A percentile compares a stretch with the other conserved stretches of the same genome.
Conservation (phyloP, 331 rosid species). For the Spiraea crenata region DNA sequence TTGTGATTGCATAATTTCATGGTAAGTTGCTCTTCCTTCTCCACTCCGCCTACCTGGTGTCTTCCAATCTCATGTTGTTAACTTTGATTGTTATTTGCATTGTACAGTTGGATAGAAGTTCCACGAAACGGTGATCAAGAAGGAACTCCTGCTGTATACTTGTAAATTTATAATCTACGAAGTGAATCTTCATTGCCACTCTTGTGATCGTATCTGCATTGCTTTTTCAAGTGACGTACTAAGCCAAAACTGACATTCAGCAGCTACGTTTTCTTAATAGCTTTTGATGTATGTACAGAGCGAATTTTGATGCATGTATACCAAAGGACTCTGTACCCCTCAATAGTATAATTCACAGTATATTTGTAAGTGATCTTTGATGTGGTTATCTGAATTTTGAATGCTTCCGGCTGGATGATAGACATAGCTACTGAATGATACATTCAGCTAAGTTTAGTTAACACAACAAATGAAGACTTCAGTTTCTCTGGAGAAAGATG, state of each 20-base stretch:
- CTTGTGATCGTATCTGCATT: too few relatives aligned
- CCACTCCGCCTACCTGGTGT: neutral
- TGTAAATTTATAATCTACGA: constrained; percentile 16
- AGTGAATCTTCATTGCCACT: neutral
- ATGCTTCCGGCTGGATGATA: too few relatives aligned
- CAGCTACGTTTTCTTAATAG: neutral
- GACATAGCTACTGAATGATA: too few relatives aligned
- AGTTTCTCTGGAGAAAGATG: too few relatives aligned
- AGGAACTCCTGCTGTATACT: constrained; percentile 10
- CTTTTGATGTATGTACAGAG: too few relatives aligned
- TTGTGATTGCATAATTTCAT: constrained; percentile 63
- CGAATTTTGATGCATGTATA: too few relatives aligned
- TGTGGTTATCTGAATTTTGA: too few relatives aligned
- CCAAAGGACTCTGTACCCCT: too few relatives aligned
- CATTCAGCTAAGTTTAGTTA: too few relatives aligned
- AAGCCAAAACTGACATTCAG: neutral
- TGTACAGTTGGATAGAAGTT: neutral
- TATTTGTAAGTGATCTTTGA: too few relatives aligned
- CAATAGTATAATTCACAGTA: too few relatives aligned
- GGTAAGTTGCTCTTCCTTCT: constrained; percentile 13
- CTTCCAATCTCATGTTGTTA: neutral
- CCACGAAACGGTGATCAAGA: neutral
- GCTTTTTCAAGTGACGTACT: neutral
- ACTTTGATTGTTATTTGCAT: constrained; percentile 20
- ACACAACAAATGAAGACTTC: too few relatives aligned